Evolutionary conservation across 2,329 filamentous ascomycete species (phyloP).

Genomic region (Knufia fluminis): DNA sequence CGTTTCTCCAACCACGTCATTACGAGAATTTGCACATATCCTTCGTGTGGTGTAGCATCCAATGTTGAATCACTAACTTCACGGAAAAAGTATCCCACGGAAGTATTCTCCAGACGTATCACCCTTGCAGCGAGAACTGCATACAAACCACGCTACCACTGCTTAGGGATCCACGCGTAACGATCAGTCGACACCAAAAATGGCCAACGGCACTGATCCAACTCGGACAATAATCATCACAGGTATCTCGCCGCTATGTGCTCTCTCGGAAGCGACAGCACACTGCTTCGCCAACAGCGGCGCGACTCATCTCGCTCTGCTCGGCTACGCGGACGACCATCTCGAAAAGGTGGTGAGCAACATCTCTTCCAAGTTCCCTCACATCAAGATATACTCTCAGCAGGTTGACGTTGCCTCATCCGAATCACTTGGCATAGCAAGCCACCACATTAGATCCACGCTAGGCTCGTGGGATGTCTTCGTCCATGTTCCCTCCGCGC

Average conservation of each 20-base stretch:
- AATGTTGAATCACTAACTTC: too few relatives aligned
- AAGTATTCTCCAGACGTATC: too few relatives aligned
- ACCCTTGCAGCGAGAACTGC: too few relatives aligned
- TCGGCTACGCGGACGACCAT: slow-evolving; percentile 5
- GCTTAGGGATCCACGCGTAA: too few relatives aligned
- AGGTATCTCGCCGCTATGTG: not conserved
- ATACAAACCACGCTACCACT: too few relatives aligned
- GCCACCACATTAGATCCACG: slow-evolving; percentile 24
- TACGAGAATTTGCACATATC: not conserved
- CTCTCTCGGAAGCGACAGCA: not conserved
- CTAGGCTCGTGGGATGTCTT: slow-evolving; percentile 37
- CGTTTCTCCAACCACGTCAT: slow-evolving; percentile 6
- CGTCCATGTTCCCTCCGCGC: slow-evolving; percentile 24
- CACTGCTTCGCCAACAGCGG: not conserved
- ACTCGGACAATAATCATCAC: slow-evolving; percentile 1
- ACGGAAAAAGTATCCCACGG: too few relatives aligned
- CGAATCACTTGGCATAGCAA: slow-evolving; percentile 29
- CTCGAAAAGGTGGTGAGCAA: slow-evolving; percentile 27
- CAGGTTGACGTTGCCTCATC: slow-evolving; percentile 36
- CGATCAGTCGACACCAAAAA: not conserved
- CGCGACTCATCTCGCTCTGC: slow-evolving; percentile 5
- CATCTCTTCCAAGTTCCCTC: slow-evolving; percentile 13
- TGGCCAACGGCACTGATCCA: not conserved
- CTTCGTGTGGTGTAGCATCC: not conserved
- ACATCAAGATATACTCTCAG: slow-evolving; percentile 31